Evolutionary conservation across 495 filamentous ascomycete genomes (phyloP), one percentile per base, ranked within the genome.

Genomic region (Lasiosphaeriaceae sp.): DNA sequence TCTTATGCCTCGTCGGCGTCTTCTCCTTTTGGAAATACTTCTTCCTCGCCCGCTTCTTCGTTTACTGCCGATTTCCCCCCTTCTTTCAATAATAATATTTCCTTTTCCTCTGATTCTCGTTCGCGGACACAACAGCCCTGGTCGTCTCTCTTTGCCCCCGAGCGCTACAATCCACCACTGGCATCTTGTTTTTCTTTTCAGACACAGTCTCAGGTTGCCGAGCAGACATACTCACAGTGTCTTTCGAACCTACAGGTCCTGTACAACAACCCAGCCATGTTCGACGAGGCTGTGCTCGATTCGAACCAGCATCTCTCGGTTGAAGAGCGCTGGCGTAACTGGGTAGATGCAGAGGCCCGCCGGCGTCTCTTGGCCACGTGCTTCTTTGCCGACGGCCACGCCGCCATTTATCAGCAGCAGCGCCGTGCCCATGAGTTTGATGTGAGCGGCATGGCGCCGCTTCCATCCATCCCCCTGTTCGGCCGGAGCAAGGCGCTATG

Each of bases 311-410:
- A 68, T 50, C 44, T 63, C n/a, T 59, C 59, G n/a, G 43, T 62
- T 47, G 58, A 72, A 9, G 63, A 67, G 45, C 65, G 68, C 44
- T 83, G 80, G 80, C 66, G 59, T 3, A 61, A 63, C 63, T 83
- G 80, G 79, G 58, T 80, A 39, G 64, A 76, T 41, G 59, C 62
- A 22, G 80, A 83, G 60, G 69, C 74, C 21, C 69, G 65, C 58
- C 76, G 75, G n/a, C 74, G 80, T 35, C 72, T 82, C 49, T 63
- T 80, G 17, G 69, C 73, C 45, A 72, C 70, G 11, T 83, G 76
- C 66, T 76, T 80, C 67, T 62, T 78, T 59, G 66, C 75, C 53
- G 79, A 83, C 66, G 68, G 76, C 17, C 80, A 81, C 54, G 67
- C 77, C 52, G 70, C 77, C 47, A 66, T 74, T 54, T 80, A 74